These are phyloP conservation scores for Paratinospora sagittata DNA, from an alignment of 164 flowering plant species.

Conservation along the genomic window DNA sequence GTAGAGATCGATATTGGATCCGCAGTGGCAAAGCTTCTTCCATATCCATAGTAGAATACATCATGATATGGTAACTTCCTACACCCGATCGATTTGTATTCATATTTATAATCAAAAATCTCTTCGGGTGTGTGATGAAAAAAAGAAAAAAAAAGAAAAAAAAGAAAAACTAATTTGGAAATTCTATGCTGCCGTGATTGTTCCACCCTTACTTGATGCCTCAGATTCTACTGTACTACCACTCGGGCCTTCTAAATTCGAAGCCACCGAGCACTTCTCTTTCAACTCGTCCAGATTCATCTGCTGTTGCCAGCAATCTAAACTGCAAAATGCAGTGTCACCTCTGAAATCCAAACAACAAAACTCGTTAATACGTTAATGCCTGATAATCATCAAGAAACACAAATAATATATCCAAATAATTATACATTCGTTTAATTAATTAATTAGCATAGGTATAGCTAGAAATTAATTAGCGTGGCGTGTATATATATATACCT, in stretches of 20 bases:
- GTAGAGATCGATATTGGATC: neutral
- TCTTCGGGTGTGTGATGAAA: neutral
- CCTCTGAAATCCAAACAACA: conserved; percentile 28
- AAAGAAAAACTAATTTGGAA: neutral
- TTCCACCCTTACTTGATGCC: conserved; percentile 16
- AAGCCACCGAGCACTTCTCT: conserved; percentile 21
- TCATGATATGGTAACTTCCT: too few relatives aligned
- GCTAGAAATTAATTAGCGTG: too few relatives aligned
- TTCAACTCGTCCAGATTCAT: conserved; percentile 42
- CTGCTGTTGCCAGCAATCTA: conserved; percentile 46
- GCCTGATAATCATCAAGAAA: neutral
- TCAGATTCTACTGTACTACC: conserved; percentile 7
- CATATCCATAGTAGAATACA: neutral
- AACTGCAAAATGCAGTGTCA: conserved; percentile 48
- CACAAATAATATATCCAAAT: neutral
- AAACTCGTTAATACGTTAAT: neutral
- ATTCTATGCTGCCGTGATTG: conserved; percentile 25
- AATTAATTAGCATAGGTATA: too few relatives aligned
- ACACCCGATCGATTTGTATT: conserved; percentile 1
- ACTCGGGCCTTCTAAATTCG: conserved; percentile 15
- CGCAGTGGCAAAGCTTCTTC: conserved; percentile 13
- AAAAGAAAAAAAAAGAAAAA: too few relatives aligned
- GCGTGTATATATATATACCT: conserved; percentile 27
- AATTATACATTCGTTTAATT: neutral
- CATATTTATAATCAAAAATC: neutral